phyloP scores from a whole-genome alignment of 2,329 filamentous ascomycete species.

The Chaetomium globosum region DNA sequence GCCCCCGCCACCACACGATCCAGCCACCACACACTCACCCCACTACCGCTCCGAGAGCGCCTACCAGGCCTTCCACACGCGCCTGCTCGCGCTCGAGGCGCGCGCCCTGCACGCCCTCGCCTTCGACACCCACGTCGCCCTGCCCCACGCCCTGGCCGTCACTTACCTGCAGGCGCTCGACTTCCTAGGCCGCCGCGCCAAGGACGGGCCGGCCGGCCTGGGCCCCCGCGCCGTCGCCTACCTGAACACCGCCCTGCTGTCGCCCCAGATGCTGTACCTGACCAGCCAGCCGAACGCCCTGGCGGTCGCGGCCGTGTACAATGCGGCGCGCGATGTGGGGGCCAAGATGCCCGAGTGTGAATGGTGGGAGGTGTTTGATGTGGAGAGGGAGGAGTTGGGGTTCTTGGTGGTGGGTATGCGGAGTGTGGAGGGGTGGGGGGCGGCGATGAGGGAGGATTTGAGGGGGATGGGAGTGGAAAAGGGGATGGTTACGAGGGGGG shows the following conservation, averaged over 20 bases:
- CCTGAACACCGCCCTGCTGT: constrained; percentile 83
- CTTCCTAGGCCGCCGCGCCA: constrained; percentile 49
- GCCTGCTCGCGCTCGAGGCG: constrained; percentile 74
- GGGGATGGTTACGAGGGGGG: constrained; percentile 60
- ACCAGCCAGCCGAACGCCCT: constrained; percentile 88
- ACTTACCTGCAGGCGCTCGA: constrained; percentile 92
- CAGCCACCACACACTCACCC: constrained; percentile 50
- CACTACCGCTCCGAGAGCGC: constrained; percentile 74
- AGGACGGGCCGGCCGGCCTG: constrained; percentile 48
- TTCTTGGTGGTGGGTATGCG: constrained; percentile 86
- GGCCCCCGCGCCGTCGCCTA: constrained; percentile 70
- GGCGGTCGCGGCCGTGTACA: constrained; percentile 86
- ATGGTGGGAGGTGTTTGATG: constrained; percentile 99
- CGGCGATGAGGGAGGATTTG: constrained; percentile 60
- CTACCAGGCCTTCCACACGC: constrained; percentile 66
- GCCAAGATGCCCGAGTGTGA: constrained; percentile 79
- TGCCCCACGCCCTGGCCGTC: constrained; percentile 83
- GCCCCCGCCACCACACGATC: constrained; percentile 45
- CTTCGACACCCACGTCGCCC: constrained; percentile 81
- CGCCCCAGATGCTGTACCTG: constrained; percentile 84
- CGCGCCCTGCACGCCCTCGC: constrained; percentile 73
- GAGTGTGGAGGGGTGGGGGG: constrained; percentile 73
- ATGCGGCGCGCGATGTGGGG: constrained; percentile 75
- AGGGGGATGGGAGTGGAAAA: constrained; percentile 52
- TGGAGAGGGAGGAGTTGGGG: constrained; percentile 89